These are phyloP conservation scores for Ascochyta rabiei DNA, from an alignment of 2,329 filamentous ascomycete species.

Conservation along the genomic window DNA sequence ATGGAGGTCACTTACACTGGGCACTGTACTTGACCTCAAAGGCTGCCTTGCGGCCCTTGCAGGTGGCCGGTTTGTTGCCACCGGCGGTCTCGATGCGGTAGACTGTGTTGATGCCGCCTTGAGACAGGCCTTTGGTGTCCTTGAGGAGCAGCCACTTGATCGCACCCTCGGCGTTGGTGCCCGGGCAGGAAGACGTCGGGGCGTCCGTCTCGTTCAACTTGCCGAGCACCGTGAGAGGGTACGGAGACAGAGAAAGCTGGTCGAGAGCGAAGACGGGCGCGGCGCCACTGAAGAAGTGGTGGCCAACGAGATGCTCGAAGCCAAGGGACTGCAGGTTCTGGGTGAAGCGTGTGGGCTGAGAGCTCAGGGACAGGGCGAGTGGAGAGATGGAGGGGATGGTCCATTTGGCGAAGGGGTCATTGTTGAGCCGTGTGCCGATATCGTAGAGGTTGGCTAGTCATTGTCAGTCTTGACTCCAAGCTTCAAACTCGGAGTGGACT, in stretches of 20 bases:
- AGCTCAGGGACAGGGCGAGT: slow-evolving; percentile 40
- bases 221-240: slow-evolving; percentile 51
- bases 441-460: slow-evolving; percentile 43
- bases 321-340: slow-evolving; percentile 37
- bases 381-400: slow-evolving; percentile 42
- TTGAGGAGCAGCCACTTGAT: slow-evolving; percentile 56
- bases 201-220: slow-evolving; percentile 60
- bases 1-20: slow-evolving; percentile 27
- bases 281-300: slow-evolving; percentile 68
- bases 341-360: slow-evolving; percentile 27
- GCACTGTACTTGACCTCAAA: slow-evolving; percentile 55
- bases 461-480: slow-evolving; percentile 14
- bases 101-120: slow-evolving; percentile 52
- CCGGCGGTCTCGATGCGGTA: slow-evolving; percentile 58
- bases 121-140: slow-evolving; percentile 46
- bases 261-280: slow-evolving; percentile 67
- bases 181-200: slow-evolving; percentile 52
- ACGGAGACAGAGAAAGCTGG: slow-evolving; percentile 46
- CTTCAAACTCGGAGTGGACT: neutral
- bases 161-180: slow-evolving; percentile 45
- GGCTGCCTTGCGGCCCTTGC: slow-evolving; percentile 39
- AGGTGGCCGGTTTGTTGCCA: slow-evolving; percentile 50
- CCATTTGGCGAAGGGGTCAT: slow-evolving; percentile 37
- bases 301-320: slow-evolving; percentile 58
- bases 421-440: slow-evolving; percentile 40